A percentile compares a stretch with the other conserved stretches of the same genome.
Evolutionary conservation across 495 filamentous ascomycete genomes (phyloP).

Genomic region (Penicilliopsis zonata): DNA sequence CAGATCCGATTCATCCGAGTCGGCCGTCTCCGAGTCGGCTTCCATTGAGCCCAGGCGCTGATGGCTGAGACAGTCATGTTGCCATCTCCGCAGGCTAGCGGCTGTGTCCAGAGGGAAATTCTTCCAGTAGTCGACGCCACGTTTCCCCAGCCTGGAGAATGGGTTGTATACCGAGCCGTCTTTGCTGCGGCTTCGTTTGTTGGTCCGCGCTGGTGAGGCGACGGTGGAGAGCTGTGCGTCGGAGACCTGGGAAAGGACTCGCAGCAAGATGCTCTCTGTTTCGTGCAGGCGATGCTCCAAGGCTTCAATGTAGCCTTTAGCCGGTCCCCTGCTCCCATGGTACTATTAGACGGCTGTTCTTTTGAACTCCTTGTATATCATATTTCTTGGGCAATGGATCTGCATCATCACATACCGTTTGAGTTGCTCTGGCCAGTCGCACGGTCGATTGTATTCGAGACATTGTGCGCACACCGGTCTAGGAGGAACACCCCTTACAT

Average conservation of each 20-base stretch:
- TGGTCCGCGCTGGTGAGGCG: conserved; percentile 3
- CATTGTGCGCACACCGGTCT: conserved; percentile 28
- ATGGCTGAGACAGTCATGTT: conserved; percentile 12
- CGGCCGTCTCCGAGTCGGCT: not conserved
- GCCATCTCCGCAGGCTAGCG: conserved; percentile 22
- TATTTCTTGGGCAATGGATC: not conserved
- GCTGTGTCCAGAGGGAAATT: conserved; percentile 21
- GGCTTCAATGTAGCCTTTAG: conserved; percentile 28
- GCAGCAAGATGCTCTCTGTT: conserved; percentile 22
- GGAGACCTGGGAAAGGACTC: conserved; percentile 17
- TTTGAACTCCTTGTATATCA: not conserved
- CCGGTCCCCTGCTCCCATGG: conserved; percentile 16
- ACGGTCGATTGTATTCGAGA: conserved; percentile 20
- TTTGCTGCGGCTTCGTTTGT: not conserved
- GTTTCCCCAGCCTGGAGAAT: conserved; percentile 16
- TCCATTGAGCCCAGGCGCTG: not conserved
- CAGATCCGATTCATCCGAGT: not conserved
- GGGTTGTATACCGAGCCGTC: conserved; percentile 7
- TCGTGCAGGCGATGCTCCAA: conserved; percentile 26
- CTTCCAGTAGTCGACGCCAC: conserved; percentile 24
- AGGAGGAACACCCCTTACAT: too few relatives aligned
- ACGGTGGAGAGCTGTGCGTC: conserved; percentile 15
- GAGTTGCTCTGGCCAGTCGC: conserved; percentile 28
- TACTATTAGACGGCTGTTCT: too few relatives aligned
- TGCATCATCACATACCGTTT: conserved; percentile 15